These are phyloP conservation scores for Xylariaceae sp. DNA, from an alignment of 2,329 filamentous ascomycete genomes.

Conservation along the genomic window DNA sequence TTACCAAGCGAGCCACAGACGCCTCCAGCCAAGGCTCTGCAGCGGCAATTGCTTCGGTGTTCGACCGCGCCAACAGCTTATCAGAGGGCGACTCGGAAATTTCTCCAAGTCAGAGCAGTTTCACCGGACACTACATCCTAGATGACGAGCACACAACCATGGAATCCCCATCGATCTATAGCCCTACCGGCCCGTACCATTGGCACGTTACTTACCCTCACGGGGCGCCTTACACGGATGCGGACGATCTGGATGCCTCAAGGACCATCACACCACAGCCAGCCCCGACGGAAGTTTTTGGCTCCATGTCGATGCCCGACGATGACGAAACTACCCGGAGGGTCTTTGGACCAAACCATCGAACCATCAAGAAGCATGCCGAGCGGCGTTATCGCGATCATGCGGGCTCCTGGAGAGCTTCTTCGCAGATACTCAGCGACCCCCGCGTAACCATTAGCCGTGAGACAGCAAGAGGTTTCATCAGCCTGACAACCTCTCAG, in stretches of 20 bases:
- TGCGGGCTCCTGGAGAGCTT: constrained; percentile 49
- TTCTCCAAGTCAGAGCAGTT: constrained; percentile 40
- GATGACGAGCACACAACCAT: constrained; percentile 34
- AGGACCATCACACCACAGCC: constrained; percentile 37
- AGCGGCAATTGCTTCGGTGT: constrained; percentile 47
- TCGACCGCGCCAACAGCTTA: constrained; percentile 52
- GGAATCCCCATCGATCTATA: constrained; percentile 37
- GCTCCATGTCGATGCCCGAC: constrained; percentile 37
- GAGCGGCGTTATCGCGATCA: constrained; percentile 47
- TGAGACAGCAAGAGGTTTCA: constrained; percentile 42
- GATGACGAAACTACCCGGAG: constrained; percentile 33
- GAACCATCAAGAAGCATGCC: constrained; percentile 45
- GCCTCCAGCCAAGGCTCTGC: constrained; percentile 41
- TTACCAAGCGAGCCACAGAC: constrained; percentile 45
- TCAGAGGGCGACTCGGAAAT: constrained; percentile 52
- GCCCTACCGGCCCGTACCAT: constrained; percentile 41
- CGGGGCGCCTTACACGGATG: constrained; percentile 29
- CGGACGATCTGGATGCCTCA: constrained; percentile 28
- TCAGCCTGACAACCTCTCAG: constrained; percentile 29
- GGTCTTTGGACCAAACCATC: constrained; percentile 40
- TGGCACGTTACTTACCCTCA: constrained; percentile 43
- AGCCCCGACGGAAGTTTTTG: constrained; percentile 34
- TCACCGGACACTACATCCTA: constrained; percentile 31
- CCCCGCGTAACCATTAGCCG: constrained; percentile 46
- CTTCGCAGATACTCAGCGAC: constrained; percentile 41